Evolutionary conservation across 2,329 filamentous ascomycete species (phyloP).

Genomic region (Paecilomyces dactylethromorphus): DNA sequence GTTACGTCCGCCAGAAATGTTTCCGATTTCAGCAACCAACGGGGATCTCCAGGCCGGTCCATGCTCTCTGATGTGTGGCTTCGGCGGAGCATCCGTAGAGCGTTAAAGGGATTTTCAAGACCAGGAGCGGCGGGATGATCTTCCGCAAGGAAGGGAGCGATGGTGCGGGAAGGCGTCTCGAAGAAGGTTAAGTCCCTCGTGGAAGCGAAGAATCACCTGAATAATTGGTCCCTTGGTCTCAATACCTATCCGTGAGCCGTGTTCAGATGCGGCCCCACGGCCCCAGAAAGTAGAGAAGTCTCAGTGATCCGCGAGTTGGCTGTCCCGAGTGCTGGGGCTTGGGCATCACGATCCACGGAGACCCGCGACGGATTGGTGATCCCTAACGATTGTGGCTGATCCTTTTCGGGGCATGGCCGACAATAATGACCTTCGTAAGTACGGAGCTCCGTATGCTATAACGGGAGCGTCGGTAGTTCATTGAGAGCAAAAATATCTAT

Average conservation of each 20-base stretch:
- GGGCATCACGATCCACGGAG: constrained; percentile 2
- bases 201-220: constrained; percentile 11
- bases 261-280: neutral
- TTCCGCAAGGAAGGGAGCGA: constrained; percentile 3
- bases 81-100: neutral
- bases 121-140: constrained; percentile 2
- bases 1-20: neutral
- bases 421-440: neutral
- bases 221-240: neutral
- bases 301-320: constrained; percentile 4
- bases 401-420: constrained; percentile 1
- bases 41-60: neutral
- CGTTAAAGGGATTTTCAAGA: neutral
- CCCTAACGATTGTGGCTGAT: constrained; percentile 9
- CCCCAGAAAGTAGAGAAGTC: neutral
- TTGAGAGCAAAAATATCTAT: neutral
- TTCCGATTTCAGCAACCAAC: neutral
- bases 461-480: neutral
- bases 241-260: neutral
- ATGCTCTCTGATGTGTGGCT: neutral
- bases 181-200: constrained; percentile 5
- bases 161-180: constrained; percentile 1
- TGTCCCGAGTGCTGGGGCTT: constrained; percentile 2
- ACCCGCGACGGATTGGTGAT: constrained; percentile 5
- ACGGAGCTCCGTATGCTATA: neutral